Percentiles rank a stretch among this genome's conserved stretches.
Conservation (phyloP, 2,329 filamentous ascomycete genomes). For the Sporothrix variecibatus region DNA sequence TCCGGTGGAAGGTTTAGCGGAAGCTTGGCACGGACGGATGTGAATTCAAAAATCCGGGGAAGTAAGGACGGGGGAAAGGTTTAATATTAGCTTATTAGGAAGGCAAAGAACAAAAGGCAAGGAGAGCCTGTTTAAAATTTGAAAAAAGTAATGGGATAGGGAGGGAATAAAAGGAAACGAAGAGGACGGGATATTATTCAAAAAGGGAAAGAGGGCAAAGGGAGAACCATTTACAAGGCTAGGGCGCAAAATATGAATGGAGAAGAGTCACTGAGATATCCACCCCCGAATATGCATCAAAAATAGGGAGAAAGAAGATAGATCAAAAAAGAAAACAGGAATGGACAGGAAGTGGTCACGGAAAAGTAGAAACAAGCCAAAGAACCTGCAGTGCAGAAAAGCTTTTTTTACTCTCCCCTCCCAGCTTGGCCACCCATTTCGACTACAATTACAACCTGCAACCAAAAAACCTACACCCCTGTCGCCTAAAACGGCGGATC, state of each 20-base stretch:
- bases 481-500: conserved; percentile 10
- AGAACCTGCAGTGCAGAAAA: background rate
- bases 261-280: background rate
- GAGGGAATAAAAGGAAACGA: background rate
- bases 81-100: background rate
- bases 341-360: background rate
- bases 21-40: background rate
- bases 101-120: background rate
- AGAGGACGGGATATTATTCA: background rate
- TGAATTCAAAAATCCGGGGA: conserved; percentile 2
- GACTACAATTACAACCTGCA: background rate
- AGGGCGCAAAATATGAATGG: background rate
- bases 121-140: background rate
- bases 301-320: background rate
- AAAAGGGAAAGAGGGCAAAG: background rate
- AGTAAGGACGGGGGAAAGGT: background rate
- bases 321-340: background rate
- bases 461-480: background rate
- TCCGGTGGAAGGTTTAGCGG: background rate
- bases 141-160: background rate
- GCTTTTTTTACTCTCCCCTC: background rate
- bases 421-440: background rate
- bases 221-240: background rate
- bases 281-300: background rate
- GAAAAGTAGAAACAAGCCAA: background rate